Base-by-base conservation (phyloP, 2,329 filamentous ascomycete genomes). In the Tolypocladium paradoxum region DNA sequence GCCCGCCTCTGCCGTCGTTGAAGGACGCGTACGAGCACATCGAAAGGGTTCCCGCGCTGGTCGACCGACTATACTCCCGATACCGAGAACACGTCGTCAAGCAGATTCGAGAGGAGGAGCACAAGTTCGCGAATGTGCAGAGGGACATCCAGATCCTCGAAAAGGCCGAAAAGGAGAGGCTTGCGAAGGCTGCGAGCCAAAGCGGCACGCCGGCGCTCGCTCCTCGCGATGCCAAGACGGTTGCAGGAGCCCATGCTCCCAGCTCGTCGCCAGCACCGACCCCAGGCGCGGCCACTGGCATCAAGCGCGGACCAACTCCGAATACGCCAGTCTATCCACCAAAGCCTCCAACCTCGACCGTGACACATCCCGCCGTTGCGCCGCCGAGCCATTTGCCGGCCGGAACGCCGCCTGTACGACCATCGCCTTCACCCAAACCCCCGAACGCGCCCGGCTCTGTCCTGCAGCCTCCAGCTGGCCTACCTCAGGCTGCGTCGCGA, bases 51-150 rank as follows among this genome's bases (percentile, higher is more conserved):
- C 87, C 87, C 1, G 73, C 77, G 31, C 71, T 96, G 46, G 79
- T 95, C 48, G 76, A 85, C 54, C 82, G 85, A 58, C 76, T 96
- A 1, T 95, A 93, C 65, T 77, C 80, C 14, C 78, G 81, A 56
- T 96, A 95, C 66, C 79, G 84, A 57, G 81, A 86, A 47, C 74
- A 84, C 45, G 75, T 85, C 49, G 77, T 90, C n/a, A 73, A 75
- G 53, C 79, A 85, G 62, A 88, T 96, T 55, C 76, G 79, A 54
- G 81, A 87, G 53, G 85, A 93, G 56, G 91, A 96, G 72, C 77
- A 76, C 54, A 76, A 74, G 50, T 87, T 85, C 63, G 76, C 79
- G 29, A 71, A 71, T 20, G 70, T 92, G 45, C 79, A 83, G 66
- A 75, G 75, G 54, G 86, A 96, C 58, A 81, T 95, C 50, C 72